Percentiles rank a stretch among this genome's conserved stretches.
Evolutionary conservation across 352 stramenopile genomes (phyloP).

Genomic region (Phytophthora sp.): DNA sequence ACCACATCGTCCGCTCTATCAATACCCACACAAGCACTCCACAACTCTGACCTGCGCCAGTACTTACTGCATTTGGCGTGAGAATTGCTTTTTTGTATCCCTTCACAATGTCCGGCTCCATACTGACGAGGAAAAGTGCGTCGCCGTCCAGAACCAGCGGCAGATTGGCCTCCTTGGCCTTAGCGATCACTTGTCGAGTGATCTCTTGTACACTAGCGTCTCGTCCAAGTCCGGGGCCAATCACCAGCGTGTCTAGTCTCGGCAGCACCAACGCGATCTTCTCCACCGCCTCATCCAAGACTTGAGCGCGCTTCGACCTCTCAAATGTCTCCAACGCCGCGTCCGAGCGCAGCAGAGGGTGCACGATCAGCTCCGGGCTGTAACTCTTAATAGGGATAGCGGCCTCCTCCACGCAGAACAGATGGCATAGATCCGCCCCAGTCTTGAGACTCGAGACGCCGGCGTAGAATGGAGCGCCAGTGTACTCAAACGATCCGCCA

Average conservation of each 20-base stretch:
- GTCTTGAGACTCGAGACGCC: slow-evolving; percentile 93
- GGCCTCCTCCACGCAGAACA: slow-evolving; percentile 95
- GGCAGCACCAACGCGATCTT: slow-evolving; percentile 64
- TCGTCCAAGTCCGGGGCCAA: slow-evolving; percentile 95
- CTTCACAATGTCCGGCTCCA: slow-evolving; percentile 65
- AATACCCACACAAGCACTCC: too few relatives aligned
- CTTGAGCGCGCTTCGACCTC: slow-evolving; percentile 27
- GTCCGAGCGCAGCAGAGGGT: slow-evolving; percentile 77
- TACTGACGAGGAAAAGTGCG: slow-evolving; percentile 90
- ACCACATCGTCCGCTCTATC: too few relatives aligned
- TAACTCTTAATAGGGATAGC: slow-evolving; percentile 98
- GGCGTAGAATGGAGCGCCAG: slow-evolving; percentile 97
- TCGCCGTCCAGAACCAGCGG: slow-evolving; percentile 96
- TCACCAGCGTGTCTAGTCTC: slow-evolving; percentile 79
- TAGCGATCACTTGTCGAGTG: slow-evolving; percentile 67
- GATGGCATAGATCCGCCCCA: slow-evolving; percentile 95
- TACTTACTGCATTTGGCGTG: slow-evolving; percentile 92
- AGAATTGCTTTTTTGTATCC: slow-evolving; percentile 87
- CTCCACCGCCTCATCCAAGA: slow-evolving; percentile 46
- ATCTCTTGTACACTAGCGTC: slow-evolving; percentile 89
- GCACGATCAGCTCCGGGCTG: slow-evolving; percentile 96
- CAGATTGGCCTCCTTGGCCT: slow-evolving; percentile 70
- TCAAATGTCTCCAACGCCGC: slow-evolving; percentile 23
- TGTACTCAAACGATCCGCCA: slow-evolving; percentile 97
- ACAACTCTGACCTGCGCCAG: background rate